These are phyloP conservation scores for Trichoderma endophyticum DNA, from an alignment of 2,329 filamentous ascomycete species.

Conservation along the genomic window DNA sequence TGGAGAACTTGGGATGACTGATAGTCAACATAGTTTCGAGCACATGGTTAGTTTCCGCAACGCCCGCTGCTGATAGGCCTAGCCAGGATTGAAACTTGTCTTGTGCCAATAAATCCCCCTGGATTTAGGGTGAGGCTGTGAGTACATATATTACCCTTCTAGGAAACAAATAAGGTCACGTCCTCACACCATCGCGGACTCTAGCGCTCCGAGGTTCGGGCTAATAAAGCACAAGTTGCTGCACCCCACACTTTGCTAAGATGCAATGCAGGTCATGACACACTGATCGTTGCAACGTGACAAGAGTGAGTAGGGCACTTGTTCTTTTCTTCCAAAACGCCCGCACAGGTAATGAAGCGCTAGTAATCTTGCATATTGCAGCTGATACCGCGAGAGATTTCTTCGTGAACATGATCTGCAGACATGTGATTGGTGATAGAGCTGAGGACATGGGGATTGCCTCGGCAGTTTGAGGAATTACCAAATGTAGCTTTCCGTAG, in stretches of 20 bases:
- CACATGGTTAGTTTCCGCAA: background rate
- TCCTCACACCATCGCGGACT: background rate
- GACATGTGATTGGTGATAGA: background rate
- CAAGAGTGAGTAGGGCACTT: background rate
- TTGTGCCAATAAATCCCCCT: background rate
- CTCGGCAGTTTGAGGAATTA: background rate
- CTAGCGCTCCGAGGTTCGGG: conserved; percentile 1
- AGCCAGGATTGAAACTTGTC: background rate
- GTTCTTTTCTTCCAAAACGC: background rate
- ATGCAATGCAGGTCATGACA: conserved; percentile 2
- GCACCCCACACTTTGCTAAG: conserved; percentile 12
- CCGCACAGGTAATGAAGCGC: background rate
- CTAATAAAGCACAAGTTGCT: background rate
- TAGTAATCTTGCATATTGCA: background rate
- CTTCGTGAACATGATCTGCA: background rate
- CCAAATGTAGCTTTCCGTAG: background rate
- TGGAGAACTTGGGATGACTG: background rate
- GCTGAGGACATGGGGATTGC: background rate
- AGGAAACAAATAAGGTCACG: background rate
- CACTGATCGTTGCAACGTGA: conserved; percentile 5
- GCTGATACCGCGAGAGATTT: background rate
- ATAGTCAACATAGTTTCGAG: background rate
- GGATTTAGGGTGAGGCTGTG: background rate
- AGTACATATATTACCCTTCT: background rate
- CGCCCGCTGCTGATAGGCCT: background rate